phyloP scores from a whole-genome alignment of 1,139 yeast genomes.

The Yamadazyma trypodendri region DNA sequence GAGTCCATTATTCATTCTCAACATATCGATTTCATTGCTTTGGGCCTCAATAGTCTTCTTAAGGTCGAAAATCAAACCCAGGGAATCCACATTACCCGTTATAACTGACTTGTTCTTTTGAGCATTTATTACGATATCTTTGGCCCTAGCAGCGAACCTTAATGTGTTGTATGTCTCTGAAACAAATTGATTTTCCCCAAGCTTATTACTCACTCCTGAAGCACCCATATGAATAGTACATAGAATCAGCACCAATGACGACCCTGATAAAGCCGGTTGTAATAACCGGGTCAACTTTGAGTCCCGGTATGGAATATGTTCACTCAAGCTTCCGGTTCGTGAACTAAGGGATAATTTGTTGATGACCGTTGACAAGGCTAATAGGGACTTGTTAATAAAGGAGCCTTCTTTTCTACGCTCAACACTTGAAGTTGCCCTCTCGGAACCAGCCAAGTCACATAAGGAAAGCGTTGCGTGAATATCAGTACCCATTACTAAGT shows the following conservation, averaged over 20 bases:
- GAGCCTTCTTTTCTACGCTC: conserved; percentile 93
- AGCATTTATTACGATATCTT: conserved; percentile 73
- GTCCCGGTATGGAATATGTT: conserved; percentile 88
- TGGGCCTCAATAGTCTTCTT: conserved; percentile 45
- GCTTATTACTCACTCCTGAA: conserved; percentile 11
- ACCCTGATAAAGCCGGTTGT: conserved; percentile 90
- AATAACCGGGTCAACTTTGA: conserved; percentile 83
- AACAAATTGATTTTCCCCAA: conserved; percentile 42
- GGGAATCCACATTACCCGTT: conserved; percentile 40
- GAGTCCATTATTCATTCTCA: conserved; percentile 3
- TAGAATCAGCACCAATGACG: conserved; percentile 78
- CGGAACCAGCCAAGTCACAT: conserved; percentile 96
- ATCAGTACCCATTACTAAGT: conserved; percentile 39
- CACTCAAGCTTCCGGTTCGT: conserved; percentile 24
- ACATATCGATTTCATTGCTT: conserved; percentile 35
- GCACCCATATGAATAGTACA: conserved; percentile 77
- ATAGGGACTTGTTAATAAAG: conserved; percentile 81
- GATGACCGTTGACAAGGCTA: conserved; percentile 88
- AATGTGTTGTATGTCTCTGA: conserved; percentile 85
- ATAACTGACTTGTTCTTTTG: conserved; percentile 45
- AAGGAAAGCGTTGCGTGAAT: conserved; percentile 68
- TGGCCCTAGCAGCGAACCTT: conserved; percentile 91
- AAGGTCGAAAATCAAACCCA: conserved; percentile 46
- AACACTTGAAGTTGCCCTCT: conserved; percentile 76
- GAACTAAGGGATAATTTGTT: conserved; percentile 59